Evolutionary conservation across 768 basidiomycete genomes (phyloP).

Genomic region (Astraeus odoratus): DNA sequence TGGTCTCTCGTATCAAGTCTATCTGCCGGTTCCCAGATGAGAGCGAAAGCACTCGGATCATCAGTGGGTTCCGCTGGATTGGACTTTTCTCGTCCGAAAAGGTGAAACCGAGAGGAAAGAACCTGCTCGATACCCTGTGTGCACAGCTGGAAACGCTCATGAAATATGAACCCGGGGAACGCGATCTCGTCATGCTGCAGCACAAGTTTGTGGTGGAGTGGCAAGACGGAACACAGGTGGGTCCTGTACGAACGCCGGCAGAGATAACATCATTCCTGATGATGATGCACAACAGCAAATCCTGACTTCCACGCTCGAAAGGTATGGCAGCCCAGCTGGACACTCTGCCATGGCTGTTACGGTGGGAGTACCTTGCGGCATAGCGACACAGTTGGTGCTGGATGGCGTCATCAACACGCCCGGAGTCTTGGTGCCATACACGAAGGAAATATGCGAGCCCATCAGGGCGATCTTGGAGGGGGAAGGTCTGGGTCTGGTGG

Average conservation of each 20-base stretch:
- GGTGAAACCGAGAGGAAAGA: slow-evolving; percentile 55
- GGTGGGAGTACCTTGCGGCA: slow-evolving; percentile 91
- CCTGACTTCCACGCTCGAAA: slow-evolving; percentile 86
- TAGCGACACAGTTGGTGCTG: slow-evolving; percentile 86
- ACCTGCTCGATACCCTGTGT: slow-evolving; percentile 91
- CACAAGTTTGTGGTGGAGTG: slow-evolving; percentile 95
- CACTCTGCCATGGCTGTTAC: slow-evolving; percentile 88
- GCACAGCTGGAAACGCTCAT: slow-evolving; percentile 85
- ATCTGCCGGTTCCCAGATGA: slow-evolving; percentile 69
- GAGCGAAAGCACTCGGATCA: slow-evolving; percentile 66
- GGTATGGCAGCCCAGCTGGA: slow-evolving; percentile 73
- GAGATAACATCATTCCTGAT: too few species aligned
- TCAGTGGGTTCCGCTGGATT: slow-evolving; percentile 89
- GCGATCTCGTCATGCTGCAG: slow-evolving; percentile 96
- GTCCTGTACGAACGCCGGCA: too few species aligned
- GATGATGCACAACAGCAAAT: slow-evolving; percentile 70
- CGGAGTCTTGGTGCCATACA: slow-evolving; percentile 85
- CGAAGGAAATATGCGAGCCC: slow-evolving; percentile 75
- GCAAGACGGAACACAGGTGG: slow-evolving; percentile 69
- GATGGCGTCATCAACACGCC: slow-evolving; percentile 75
- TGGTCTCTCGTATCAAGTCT: slow-evolving; percentile 64
- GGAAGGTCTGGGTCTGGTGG: slow-evolving; percentile 70
- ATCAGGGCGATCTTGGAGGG: slow-evolving; percentile 60
- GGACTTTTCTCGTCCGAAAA: slow-evolving; percentile 78
- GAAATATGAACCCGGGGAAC: slow-evolving; percentile 85